Evolutionary conservation across 2,329 filamentous ascomycete species (phyloP), one percentile per base, ranked within the genome.

Genomic region (Cercospora berteroae): DNA sequence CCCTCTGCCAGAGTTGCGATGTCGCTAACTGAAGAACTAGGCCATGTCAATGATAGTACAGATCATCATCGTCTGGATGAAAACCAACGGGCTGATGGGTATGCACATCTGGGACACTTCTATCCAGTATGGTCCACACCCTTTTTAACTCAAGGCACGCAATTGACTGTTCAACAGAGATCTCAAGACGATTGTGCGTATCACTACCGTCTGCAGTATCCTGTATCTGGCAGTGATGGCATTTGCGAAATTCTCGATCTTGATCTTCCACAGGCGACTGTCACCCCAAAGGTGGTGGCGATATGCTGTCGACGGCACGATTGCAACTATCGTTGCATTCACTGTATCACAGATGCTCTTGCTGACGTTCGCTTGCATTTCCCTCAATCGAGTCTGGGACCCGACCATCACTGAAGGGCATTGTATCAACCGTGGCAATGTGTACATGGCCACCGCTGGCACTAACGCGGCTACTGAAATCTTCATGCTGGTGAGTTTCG

Each of bases 391-490:
- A 33, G 59, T 61, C 9, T 69, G 69, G 69, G 63, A 69, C 33
- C 61, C 64, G 10, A 69, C 67, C 1, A 59, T 71, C 48, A 67
- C 69, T 1, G 59, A 63, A 5, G 69, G 64, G 0, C 60, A 66
- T 23, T 71, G 69, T 31, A 57, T 66, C 39, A 68, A 69, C 33
- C 44, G 63, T 18, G 67, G 67, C 16, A 36, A 52, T 12, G 61
- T 71, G 5, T 69, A 66, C 36, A 58, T 71, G 27, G 63, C 69
- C 1, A 70, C 69, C 0, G 69, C 69, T 12, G 69, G 69, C 6
- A 59, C 67, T 4, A 69, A 69, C 44, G 69, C 69, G 18, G 69
- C 62, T 10, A 69, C 69, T 27, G 69, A 70, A 18, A 60, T 70
- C 6, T 64, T 69, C 10, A 60, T 70, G 23, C 60, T 70, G 9